Percentiles rank a stretch among this genome's conserved stretches.
Conservation (phyloP, 1,284 basidiomycete genomes). For the Leccinum fuscescens region DNA sequence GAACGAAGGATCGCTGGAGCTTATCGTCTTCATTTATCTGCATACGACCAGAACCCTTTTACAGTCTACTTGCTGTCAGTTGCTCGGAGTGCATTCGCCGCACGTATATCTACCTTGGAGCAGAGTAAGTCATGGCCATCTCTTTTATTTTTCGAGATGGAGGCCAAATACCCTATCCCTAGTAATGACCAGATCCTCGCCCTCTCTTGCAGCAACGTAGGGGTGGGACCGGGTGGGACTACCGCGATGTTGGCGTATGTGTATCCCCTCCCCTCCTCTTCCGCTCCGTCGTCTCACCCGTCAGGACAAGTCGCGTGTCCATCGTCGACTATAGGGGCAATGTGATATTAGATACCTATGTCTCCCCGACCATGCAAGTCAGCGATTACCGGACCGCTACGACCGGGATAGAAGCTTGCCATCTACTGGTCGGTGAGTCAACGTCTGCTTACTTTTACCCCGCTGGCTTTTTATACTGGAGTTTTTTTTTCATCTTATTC, state of each 20-base stretch:
- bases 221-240: conserved; percentile 72
- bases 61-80: conserved; percentile 18
- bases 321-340: conserved; percentile 64
- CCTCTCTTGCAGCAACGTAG: conserved; percentile 62
- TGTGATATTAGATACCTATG: conserved; percentile 58
- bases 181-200: conserved; percentile 49
- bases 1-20: conserved; percentile 25
- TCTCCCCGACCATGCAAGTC: conserved; percentile 66
- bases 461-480: conserved; percentile 3
- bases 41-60: conserved; percentile 17
- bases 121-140: conserved; percentile 19
- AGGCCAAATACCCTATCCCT: conserved; percentile 33
- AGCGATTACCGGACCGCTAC: conserved; percentile 71
- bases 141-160: conserved; percentile 26
- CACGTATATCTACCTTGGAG: conserved; percentile 26
- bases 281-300: conserved; percentile 15
- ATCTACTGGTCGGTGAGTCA: conserved; percentile 52
- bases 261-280: conserved; percentile 8
- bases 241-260: conserved; percentile 76
- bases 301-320: conserved; percentile 50
- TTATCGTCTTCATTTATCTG: conserved; percentile 28
- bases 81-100: conserved; percentile 11
- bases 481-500: background rate
- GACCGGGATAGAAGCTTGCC: conserved; percentile 62
- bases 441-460: background rate